Base-by-base conservation (phyloP, 1,139 yeast species). In the Kodamaea alishanica region DNA sequence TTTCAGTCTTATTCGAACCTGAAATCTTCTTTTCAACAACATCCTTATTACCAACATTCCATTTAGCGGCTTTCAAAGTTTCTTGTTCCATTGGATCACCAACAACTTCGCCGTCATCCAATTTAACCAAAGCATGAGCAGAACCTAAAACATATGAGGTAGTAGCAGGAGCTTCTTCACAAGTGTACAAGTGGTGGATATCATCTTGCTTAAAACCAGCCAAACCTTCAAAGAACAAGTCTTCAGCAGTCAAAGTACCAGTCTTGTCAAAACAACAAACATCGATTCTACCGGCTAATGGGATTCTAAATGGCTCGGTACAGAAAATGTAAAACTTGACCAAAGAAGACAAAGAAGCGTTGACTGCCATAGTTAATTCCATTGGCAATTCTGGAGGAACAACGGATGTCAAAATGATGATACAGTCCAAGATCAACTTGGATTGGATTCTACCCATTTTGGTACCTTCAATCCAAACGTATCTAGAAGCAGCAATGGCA, bases 31-130 rank as follows among this genome's bases (percentile, higher is more conserved):
- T 75, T 51, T 73, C 76, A 39, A 82, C 80, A 39, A 73, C 57
- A 55, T 90, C 96, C 49, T 84, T 80, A 44, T 73, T 76, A 40
- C 85, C 89, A 50, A 92, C 86, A 30, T 68, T 70, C 97, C 97
- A 94, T 33, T 81, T 79, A 43, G 95, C 80, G 37, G 96, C 94
- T 50, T 81, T 82, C 51, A 92, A 73, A 35, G 98, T 92, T 29
- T 95, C 96, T 65, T 90, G 88, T 67, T 94, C 98, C 97, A 92
- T 92, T 48, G 98, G 97, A 56, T 94, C 99, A 65, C 98, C 98
- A 44, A 92, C 98, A 51, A 90, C 80, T 48, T 92, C 97, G 52
- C 97, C 98, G 58, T 90, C 96, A 54, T 92, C 97, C 44, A 92
- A 74, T 54, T 81, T 79, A 26, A 94, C 98, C 47, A 92, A 75